A percentile compares a stretch with the other conserved stretches of the same genome.
phyloP scores from a whole-genome alignment of 352 stramenopile genomes.

The Phytophthora melonis region DNA sequence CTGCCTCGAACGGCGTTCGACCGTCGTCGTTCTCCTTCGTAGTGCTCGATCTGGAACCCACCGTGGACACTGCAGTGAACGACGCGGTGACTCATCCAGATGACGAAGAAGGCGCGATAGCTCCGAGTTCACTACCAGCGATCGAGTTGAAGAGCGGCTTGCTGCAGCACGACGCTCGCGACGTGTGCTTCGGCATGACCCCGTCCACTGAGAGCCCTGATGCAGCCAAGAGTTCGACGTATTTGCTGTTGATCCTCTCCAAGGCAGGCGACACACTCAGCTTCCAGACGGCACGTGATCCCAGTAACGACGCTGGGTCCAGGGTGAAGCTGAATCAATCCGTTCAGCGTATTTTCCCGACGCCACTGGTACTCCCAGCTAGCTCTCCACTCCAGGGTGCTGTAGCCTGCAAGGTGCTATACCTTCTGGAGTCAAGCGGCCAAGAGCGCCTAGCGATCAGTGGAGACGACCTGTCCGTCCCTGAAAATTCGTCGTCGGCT shows the following conservation, averaged over 20 bases:
- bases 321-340: constrained; percentile 50
- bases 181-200: constrained; percentile 60
- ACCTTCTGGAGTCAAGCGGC: constrained; percentile 34
- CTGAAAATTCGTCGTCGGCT: constrained; percentile 29
- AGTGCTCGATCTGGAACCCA: constrained; percentile 49
- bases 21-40: constrained; percentile 48
- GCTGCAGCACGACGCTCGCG: constrained; percentile 61
- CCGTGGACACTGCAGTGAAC: constrained; percentile 21
- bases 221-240: constrained; percentile 25
- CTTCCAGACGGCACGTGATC: constrained; percentile 53
- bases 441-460: constrained; percentile 58
- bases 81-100: constrained; percentile 31
- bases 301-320: constrained; percentile 37
- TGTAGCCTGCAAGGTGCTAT: constrained; percentile 59
- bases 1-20: constrained; percentile 14
- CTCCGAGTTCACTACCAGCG: constrained; percentile 24
- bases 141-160: constrained; percentile 33
- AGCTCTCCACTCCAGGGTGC: constrained; percentile 36
- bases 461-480: constrained; percentile 57
- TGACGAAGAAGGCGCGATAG: constrained; percentile 24
- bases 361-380: constrained; percentile 49
- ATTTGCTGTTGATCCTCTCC: constrained; percentile 63
- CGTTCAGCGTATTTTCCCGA: constrained; percentile 63
- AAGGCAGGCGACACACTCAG: constrained; percentile 60
- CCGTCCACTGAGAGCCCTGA: constrained; percentile 24